Base-by-base conservation (phyloP, 371 early-diverging fungal species). In the Mortierella sp. region DNA sequence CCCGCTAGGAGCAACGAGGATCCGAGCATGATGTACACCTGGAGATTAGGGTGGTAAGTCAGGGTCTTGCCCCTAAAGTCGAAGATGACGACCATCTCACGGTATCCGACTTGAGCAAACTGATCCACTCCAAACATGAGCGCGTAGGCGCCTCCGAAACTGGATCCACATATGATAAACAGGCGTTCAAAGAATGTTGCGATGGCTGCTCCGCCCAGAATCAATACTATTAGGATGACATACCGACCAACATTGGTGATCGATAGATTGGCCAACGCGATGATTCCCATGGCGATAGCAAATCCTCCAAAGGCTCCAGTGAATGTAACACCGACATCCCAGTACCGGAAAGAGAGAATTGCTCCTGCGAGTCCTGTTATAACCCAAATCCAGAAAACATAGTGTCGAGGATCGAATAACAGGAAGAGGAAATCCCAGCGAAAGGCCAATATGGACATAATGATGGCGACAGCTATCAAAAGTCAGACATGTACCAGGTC, bases 31-130 rank as follows among this genome's bases (percentile, higher is more conserved):
- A 62, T 7, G 24, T 76, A 76, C 14, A 76, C 77, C 6, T 61
- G 48, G 22, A 44, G 8, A 34, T 43, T 76, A 5, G 77, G 77
- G 44, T 69, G 69, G 25, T 76, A 76, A 19, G 60, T 60, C 40
- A 76, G 24, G 0, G 63, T 69, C 57, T 76, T 69, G 39, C 77
- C 77, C 41, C 61, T 69, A 57, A 76, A 76, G 50, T 69, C 65
- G 46, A 76, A 76, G 24, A 76, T 65, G 58, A 76, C 77, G 58
- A 80, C 57, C 78, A 78, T 78, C 27, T 80, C 80, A 3, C 72
- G 63, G 57, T 71, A 80, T 17, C 80, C 78, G 46, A 74, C 68
- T 39, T 72, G 72, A 14, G 51, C 56, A 55, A 80, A 78, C 66
- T 78, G 49, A 24, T 80, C 80, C 6, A 77, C 54, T 22, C 80